Evolutionary conservation across 352 stramenopile genomes (phyloP), one percentile per base, ranked within the genome.

Genomic region (Phytophthora pisi): DNA sequence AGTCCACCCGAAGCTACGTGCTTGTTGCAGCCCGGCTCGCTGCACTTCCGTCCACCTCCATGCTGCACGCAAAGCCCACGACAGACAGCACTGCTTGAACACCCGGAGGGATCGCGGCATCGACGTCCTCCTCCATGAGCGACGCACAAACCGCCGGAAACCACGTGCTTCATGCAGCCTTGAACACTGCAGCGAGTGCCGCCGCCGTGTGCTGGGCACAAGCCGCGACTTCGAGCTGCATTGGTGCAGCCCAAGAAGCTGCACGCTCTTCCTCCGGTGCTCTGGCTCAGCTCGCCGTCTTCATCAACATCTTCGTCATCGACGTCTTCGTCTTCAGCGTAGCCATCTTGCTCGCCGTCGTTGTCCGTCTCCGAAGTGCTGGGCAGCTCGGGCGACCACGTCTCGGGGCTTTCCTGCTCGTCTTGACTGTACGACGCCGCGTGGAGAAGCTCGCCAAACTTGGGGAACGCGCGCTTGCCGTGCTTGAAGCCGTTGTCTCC

Each of bases 1-100:
- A 93, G 68, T 2, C 88, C 88, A 15, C 79, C 73, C 1, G 84
- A 96, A 6, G 87, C 87, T 4, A 95, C 83, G 67, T 93, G 86
- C 72, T 93, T 95, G 46, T 68, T 68, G 72, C 88, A 95, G 23
- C 83, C 75, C 30, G 68, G 31, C 56, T 86, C 66, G 38, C 75
- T 85, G 74, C 88, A 95, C 51, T 91, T 91, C 40, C 88, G 85
- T 26, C 84, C 84, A 9, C 85, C 84, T 23, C 85, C 87, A 62
- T 93, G 87, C 26, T 86, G 65, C 4, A 90, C 76, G 28, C 85
- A 95, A 16, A 93, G 68, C 0, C 82, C 81, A 45, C 80, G 77
- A 59, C 75, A 84, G 13, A 88, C 81, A 13, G 81, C 81, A 61
- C 71, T 89, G 51, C 68, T 89, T 1, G 49, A 57, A 24, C 88